Evolutionary conservation across 1,284 basidiomycete genomes (phyloP).

Genomic region (Takashimella tepidaria): DNA sequence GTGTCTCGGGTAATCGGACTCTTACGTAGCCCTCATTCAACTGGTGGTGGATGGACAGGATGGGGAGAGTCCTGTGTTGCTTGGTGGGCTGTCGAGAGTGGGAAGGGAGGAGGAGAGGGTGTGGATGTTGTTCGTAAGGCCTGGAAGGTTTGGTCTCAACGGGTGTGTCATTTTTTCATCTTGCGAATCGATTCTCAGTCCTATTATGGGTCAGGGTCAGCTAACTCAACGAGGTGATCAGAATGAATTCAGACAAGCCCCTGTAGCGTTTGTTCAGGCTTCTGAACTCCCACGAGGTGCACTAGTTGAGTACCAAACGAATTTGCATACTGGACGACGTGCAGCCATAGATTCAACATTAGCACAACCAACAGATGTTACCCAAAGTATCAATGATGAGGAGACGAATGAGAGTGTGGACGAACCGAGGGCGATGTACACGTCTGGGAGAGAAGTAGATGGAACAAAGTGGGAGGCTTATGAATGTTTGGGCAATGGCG

Average conservation of each 20-base stretch:
- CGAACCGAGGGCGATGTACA: background rate
- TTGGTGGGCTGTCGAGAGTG: constrained; percentile 53
- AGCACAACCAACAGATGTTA: too few species aligned
- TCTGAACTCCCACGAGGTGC: constrained; percentile 72
- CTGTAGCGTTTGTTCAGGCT: constrained; percentile 64
- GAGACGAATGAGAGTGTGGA: background rate
- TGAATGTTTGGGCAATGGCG: background rate
- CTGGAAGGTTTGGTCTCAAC: constrained; percentile 40
- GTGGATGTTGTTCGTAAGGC: constrained; percentile 50
- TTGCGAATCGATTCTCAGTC: too few species aligned
- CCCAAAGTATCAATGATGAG: too few species aligned
- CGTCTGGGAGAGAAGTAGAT: background rate
- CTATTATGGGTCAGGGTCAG: too few species aligned
- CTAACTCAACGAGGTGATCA: too few species aligned
- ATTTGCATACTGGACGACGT: constrained; percentile 43
- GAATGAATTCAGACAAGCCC: constrained; percentile 38
- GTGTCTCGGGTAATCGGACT: constrained; percentile 62
- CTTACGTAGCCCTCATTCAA: constrained; percentile 51
- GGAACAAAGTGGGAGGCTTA: background rate
- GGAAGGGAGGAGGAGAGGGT: constrained; percentile 40
- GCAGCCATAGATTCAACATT: too few species aligned
- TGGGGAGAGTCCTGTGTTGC: constrained; percentile 60
- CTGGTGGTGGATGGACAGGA: constrained; percentile 60
- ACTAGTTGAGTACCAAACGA: constrained; percentile 51
- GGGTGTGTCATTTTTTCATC: constrained; percentile 10